A percentile compares a stretch with the other conserved stretches of the same genome.
Conservation (phyloP, 1,139 yeast species). For the Candida freyschussii region DNA sequence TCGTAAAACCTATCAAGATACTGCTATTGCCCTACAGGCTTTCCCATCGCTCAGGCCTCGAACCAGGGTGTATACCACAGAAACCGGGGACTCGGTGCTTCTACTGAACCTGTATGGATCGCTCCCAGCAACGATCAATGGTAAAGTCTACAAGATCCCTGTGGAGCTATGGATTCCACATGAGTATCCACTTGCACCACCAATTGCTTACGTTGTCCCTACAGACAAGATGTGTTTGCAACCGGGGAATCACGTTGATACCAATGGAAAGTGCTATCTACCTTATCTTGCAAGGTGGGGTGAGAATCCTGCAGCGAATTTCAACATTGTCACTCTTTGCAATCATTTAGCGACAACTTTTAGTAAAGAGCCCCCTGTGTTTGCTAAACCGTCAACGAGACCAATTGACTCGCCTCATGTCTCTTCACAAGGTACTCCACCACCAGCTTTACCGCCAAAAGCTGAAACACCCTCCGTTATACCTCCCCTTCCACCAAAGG, state of each 20-base stretch:
- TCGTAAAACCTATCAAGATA: constrained; percentile 54
- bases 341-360: constrained; percentile 38
- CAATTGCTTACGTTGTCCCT: constrained; percentile 57
- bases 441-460: constrained; percentile 9
- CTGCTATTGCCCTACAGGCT: constrained; percentile 47
- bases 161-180: constrained; percentile 75
- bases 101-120: constrained; percentile 63
- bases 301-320: constrained; percentile 13
- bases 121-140: constrained; percentile 33
- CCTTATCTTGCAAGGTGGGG: constrained; percentile 65
- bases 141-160: constrained; percentile 42
- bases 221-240: constrained; percentile 42
- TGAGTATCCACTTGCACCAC: constrained; percentile 58
- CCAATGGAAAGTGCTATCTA: constrained; percentile 70
- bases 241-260: constrained; percentile 66
- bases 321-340: constrained; percentile 28
- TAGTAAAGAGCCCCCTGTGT: constrained; percentile 46
- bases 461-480: constrained; percentile 13
- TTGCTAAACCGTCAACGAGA: constrained; percentile 32
- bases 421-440: constrained; percentile 6
- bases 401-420: constrained; percentile 2
- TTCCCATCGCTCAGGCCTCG: constrained; percentile 55
- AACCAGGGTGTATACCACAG: constrained; percentile 65
- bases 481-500: constrained; percentile 17
- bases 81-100: constrained; percentile 53